A percentile compares a stretch with the other conserved stretches of the same genome.
These are phyloP conservation scores for Eucalyptus tenuipes DNA, from an alignment of 345 rosid species.

Conservation along the genomic window DNA sequence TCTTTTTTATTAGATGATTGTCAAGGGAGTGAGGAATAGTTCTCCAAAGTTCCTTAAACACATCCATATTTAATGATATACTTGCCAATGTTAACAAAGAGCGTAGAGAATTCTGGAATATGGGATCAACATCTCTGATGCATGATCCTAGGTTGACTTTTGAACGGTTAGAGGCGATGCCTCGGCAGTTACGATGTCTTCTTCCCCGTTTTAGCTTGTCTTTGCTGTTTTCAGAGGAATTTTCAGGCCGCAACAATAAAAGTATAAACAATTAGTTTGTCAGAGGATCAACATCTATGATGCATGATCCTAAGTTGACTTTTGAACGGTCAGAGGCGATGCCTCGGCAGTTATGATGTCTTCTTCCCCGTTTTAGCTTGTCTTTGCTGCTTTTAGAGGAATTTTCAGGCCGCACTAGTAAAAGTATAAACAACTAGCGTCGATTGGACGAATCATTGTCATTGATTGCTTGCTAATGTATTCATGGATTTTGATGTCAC, in stretches of 20 bases:
- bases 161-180: no score
- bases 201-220: background rate
- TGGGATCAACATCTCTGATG: background rate
- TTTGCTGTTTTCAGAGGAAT: background rate
- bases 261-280: no score
- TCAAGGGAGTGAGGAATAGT: no score
- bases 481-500: background rate
- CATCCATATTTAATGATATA: background rate
- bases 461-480: background rate
- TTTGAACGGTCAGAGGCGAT: background rate
- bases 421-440: background rate
- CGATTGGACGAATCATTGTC: background rate
- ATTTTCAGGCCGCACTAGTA: background rate
- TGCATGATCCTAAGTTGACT: background rate
- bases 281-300: no score
- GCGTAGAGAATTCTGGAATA: background rate
- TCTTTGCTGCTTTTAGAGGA: background rate
- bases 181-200: background rate
- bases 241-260: background rate
- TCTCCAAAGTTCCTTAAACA: background rate
- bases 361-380: background rate
- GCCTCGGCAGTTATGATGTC: background rate
- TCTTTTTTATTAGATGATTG: no score
- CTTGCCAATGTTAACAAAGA: background rate
- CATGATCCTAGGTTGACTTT: background rate